Evolutionary conservation across 2,329 filamentous ascomycete genomes (phyloP).

Genomic region (Diaporthe sp.): DNA sequence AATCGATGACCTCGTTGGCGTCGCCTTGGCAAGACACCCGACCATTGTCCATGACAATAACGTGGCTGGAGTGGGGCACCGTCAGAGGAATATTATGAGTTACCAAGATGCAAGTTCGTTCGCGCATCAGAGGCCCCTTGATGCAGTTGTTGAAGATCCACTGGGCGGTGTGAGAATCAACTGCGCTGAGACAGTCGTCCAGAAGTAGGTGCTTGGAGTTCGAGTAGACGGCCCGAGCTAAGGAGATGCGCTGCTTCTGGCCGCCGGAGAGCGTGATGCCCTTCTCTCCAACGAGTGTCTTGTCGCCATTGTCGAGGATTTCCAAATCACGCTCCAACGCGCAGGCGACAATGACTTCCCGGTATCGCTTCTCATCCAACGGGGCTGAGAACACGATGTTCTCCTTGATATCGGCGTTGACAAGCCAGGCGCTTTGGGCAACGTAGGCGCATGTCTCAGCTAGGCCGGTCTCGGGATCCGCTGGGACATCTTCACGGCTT

Average conservation of each 20-base stretch:
- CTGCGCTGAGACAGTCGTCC: constrained; percentile 95
- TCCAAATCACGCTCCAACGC: constrained; percentile 91
- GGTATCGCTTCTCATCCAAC: constrained; percentile 86
- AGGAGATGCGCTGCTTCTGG: constrained; percentile 96
- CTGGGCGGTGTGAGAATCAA: constrained; percentile 97
- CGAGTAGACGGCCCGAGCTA: constrained; percentile 97
- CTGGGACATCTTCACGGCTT: constrained; percentile 86
- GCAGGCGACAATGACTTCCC: constrained; percentile 89
- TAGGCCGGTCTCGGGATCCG: constrained; percentile 86
- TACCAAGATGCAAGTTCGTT: constrained; percentile 92
- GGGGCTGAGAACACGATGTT: constrained; percentile 93
- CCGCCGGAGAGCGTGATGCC: constrained; percentile 96
- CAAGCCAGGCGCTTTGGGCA: constrained; percentile 95
- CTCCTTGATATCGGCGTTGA: constrained; percentile 94
- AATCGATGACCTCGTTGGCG: constrained; percentile 82
- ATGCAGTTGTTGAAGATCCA: constrained; percentile 98
- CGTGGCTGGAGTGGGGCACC: constrained; percentile 82
- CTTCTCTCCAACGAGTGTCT: constrained; percentile 96
- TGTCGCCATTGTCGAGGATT: constrained; percentile 91
- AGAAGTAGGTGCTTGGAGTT: constrained; percentile 91
- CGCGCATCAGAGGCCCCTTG: constrained; percentile 87
- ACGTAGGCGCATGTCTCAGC: constrained; percentile 96
- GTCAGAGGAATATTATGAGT: constrained; percentile 96
- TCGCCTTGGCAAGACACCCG: constrained; percentile 82
- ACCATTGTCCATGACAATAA: constrained; percentile 91